phyloP scores from a whole-genome alignment of 2,329 filamentous ascomycete species.

The Sordariomycetes sp. region DNA sequence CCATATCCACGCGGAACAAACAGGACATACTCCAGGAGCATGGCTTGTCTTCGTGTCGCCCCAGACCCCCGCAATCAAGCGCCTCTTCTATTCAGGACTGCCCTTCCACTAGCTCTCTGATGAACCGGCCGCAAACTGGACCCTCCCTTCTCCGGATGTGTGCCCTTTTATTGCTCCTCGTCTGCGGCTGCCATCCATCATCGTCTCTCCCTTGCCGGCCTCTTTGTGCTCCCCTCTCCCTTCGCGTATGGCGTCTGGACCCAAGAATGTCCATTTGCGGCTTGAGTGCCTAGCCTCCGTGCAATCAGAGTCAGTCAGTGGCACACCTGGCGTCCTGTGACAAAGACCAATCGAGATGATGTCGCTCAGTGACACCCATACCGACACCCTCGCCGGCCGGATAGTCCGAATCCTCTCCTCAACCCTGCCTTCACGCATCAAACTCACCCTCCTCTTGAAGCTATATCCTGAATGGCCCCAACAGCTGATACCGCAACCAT shows the following conservation, averaged over 20 bases:
- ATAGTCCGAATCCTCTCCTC: not conserved
- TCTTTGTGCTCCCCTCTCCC: not conserved
- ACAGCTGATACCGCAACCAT: not conserved
- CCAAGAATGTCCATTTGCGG: not conserved
- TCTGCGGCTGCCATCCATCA: not conserved
- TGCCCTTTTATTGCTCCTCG: constrained; percentile 4
- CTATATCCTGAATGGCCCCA: not conserved
- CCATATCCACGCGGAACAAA: not conserved
- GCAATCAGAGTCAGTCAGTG: not conserved
- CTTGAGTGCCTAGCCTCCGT: not conserved
- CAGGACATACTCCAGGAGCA: not conserved
- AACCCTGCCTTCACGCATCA: not conserved
- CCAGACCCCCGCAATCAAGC: not conserved
- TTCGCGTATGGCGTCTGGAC: not conserved
- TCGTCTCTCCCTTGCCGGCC: not conserved
- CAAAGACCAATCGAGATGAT: not conserved
- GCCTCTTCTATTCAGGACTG: too few relatives aligned
- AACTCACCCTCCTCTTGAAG: not conserved
- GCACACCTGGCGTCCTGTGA: not conserved
- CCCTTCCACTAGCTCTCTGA: not conserved
- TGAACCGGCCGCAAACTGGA: not conserved
- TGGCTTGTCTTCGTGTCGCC: not conserved
- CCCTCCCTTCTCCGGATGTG: not conserved
- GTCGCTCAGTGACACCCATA: not conserved
- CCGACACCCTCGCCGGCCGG: not conserved